Evolutionary conservation across 2,329 filamentous ascomycete species (phyloP).

Genomic region (Cytospora leucostoma): DNA sequence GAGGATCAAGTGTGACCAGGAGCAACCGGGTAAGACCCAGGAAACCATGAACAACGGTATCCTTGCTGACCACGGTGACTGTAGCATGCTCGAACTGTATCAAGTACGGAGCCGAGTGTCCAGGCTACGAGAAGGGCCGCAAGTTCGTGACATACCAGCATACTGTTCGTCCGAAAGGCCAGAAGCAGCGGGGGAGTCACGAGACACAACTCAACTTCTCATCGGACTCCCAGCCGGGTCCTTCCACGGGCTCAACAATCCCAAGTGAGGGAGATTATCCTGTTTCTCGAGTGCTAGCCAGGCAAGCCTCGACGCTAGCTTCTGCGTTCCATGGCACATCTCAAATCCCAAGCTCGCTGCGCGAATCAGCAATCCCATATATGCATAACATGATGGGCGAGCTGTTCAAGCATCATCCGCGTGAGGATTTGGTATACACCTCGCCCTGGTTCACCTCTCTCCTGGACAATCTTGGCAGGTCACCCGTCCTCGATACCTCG

Average conservation of each 20-base stretch:
- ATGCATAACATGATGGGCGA: conserved; percentile 22
- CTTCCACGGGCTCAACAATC: background rate
- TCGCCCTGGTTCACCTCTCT: conserved; percentile 34
- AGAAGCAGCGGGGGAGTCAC: conserved; percentile 10
- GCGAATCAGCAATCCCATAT: conserved; percentile 2
- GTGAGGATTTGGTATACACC: conserved; percentile 17
- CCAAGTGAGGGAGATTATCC: background rate
- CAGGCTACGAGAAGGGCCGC: conserved; percentile 42
- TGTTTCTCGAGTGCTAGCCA: background rate
- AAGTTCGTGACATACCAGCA: conserved; percentile 47
- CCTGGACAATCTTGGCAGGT: conserved; percentile 38
- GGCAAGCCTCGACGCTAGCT: background rate
- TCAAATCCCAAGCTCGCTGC: conserved; percentile 4
- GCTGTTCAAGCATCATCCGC: conserved; percentile 16
- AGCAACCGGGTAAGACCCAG: conserved; percentile 36
- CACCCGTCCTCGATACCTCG: conserved; percentile 42
- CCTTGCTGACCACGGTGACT: background rate
- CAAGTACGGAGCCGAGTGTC: conserved; percentile 42
- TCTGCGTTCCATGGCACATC: background rate
- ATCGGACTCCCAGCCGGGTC: conserved; percentile 10
- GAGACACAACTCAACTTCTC: conserved; percentile 18
- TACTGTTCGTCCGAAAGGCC: conserved; percentile 36
- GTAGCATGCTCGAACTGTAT: conserved; percentile 41
- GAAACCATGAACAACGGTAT: background rate
- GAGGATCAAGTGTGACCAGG: conserved; percentile 49